Conservation (phyloP, 352 stramenopile species). For the Phytophthora rubi region DNA sequence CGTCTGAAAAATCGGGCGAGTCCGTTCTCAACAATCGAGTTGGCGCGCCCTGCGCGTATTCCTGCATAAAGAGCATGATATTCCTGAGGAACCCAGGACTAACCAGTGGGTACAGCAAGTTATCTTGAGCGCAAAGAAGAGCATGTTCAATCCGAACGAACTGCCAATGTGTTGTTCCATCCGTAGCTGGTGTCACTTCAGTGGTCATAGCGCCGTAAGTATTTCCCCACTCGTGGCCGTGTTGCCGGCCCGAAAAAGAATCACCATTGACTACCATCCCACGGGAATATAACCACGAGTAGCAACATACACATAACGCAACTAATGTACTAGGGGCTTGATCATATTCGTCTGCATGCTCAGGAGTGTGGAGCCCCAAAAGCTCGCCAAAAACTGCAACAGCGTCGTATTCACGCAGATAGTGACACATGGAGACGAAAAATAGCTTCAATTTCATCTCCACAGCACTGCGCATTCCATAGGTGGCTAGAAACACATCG, state of each 20-base stretch:
- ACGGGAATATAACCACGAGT: constrained; percentile 67
- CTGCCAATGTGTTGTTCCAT: constrained; percentile 59
- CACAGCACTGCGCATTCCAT: constrained; percentile 57
- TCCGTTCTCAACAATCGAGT: constrained; percentile 17
- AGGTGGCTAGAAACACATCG: constrained; percentile 53
- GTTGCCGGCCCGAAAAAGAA: constrained; percentile 19
- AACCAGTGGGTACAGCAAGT: constrained; percentile 73
- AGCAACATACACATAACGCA: constrained; percentile 58
- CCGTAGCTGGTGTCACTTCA: constrained; percentile 21
- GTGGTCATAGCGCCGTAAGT: background rate
- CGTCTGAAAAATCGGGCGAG: constrained; percentile 9
- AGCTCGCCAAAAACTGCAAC: constrained; percentile 75
- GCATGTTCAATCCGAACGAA: constrained; percentile 62
- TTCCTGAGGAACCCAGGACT: constrained; percentile 66
- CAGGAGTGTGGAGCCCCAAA: constrained; percentile 50
- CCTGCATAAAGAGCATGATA: constrained; percentile 55
- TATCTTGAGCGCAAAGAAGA: constrained; percentile 71
- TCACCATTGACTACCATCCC: constrained; percentile 66
- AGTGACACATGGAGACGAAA: constrained; percentile 66
- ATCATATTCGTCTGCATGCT: constrained; percentile 37
- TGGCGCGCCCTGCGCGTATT: constrained; percentile 54
- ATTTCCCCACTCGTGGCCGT: constrained; percentile 3
- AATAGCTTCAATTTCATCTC: constrained; percentile 73
- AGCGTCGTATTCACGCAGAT: constrained; percentile 54
- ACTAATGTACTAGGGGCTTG: constrained; percentile 56